Evolutionary conservation across 2,329 filamentous ascomycete species (phyloP), one percentile per base, ranked within the genome.

Genomic region (Nectriaceae sp.): DNA sequence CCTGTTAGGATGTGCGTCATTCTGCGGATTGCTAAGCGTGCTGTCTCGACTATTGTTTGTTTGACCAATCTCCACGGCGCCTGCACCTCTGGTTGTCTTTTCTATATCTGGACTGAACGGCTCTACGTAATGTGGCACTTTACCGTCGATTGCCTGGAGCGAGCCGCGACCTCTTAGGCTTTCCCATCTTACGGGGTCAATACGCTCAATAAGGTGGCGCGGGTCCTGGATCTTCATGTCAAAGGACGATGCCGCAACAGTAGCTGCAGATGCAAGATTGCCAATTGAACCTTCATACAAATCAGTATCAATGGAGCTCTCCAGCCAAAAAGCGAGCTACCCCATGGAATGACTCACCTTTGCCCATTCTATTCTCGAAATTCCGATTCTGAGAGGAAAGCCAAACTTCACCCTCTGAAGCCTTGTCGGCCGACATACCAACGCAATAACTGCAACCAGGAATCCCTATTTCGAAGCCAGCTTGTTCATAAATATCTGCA

Each of bases 391-490:
- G 71, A 4, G 67, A 71, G 8, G 64, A 70, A 2, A 75, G 47
- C 72, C 73, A 75, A 1, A 70, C 69, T 48, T 74, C 71, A 2
- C 71, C 72, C 10, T 65, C 59, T 4, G 38, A 62, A 10, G 71
- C 72, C 33, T 64, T 60, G 41, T 75, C 72, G 3, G 65, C 71
- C n/a, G 57, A 70, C 21, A 57, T 61, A 57, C 72, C 71, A 5
- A 75, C 72, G 40, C 73, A 75, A 46, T 72, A 75, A 31, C 64
- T 70, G 57, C 72, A 75, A 5, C 72, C 71, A 2, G 72, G 72
- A 3, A 64, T 59, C 2, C 70, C 68, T 21, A 71, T 60, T 20
- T 68, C 63, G 44, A 75, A 75, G 0, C 71, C 71, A 5, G 70
- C 71, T 15, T 65, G 49, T 38, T 67, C 53, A 46, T 74, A 75